Evolutionary conservation across 306 rosid species (phyloP), one percentile per base, ranked within the genome.

Genomic region (Aeschynomene evenia): DNA sequence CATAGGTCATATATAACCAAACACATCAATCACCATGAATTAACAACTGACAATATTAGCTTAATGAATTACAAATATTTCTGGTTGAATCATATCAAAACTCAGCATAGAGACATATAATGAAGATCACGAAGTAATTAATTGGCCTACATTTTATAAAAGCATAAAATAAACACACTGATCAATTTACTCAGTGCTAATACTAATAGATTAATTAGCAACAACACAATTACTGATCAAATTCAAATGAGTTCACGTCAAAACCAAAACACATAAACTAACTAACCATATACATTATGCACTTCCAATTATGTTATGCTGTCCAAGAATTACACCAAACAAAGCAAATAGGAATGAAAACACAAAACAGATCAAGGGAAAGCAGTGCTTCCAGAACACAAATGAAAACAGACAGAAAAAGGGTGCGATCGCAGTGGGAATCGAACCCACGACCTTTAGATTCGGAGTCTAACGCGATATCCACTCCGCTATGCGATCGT

Each of bases 401-500:
- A 42, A 12, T 13, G 48, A 42, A 7, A 42, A 43, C 31, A 2
- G 5, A 37, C 1, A 0, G 5, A 58, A 28, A 21, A 14, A 22
- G 6, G 1, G 36, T 1, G 14, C 46, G 93, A 90, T 86, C 98
- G 84, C 98, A 92, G 98, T 90, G 98, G 96, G 98, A 86, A 5
- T 90, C 87, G 91, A 90, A 93, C 93, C 96, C 96, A 90, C 98
- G 93, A 86, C 96, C 96, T 90, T 86, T 92, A 92, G 98, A 92
- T 86, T 4, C 96, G 96, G 96, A 92, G 82, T 88, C 98, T 91
- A 88, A 91, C 83, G 97, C 97, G 91, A 89, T 89, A 91, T 91
- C 91, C 97, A 85, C 97, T 91, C 91, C 96, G 96, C 94, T 91
- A 91, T 91, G 97, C 87, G 93, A 86, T 78, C 93, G 0, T 2